Conservation (phyloP, 2,329 filamentous ascomycete genomes). For the Penicillium sp. region DNA sequence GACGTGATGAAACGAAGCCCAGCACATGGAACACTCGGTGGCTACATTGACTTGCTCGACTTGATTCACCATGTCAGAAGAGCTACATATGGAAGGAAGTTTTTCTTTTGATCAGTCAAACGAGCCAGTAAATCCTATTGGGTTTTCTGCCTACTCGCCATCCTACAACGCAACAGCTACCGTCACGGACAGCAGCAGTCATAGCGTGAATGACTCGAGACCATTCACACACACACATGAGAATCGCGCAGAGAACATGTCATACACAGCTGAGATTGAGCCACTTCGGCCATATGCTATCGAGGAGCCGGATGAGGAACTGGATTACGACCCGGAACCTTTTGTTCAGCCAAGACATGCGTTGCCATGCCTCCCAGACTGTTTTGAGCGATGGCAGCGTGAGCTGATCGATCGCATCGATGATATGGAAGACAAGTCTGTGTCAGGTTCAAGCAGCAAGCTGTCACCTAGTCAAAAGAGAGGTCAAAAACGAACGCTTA, state of each 20-base stretch:
- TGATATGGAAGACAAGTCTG: constrained; percentile 36
- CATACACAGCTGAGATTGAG: constrained; percentile 25
- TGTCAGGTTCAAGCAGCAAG: constrained; percentile 21
- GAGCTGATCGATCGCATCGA: constrained; percentile 42
- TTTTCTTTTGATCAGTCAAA: not conserved
- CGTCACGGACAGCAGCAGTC: constrained; percentile 16
- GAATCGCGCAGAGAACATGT: constrained; percentile 22
- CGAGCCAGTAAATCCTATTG: not conserved
- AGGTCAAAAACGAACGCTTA: constrained; percentile 43
- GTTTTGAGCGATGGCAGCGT: constrained; percentile 36
- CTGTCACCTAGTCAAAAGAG: constrained; percentile 21
- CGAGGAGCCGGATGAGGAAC: constrained; percentile 44
- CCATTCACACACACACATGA: constrained; percentile 4
- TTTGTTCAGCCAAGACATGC: constrained; percentile 5
- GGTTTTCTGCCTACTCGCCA: not conserved
- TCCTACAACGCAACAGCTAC: not conserved
- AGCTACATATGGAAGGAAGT: constrained; percentile 12
- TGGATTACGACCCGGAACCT: constrained; percentile 32
- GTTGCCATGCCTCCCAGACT: constrained; percentile 28
- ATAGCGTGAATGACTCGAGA: constrained; percentile 19
- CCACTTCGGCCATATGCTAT: constrained; percentile 45
- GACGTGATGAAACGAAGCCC: constrained; percentile 3
- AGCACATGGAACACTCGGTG: not conserved
- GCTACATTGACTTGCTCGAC: not conserved
- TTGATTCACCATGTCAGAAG: not conserved